Evolutionary conservation across 2,329 filamentous ascomycete species (phyloP), one percentile per base, ranked within the genome.

Genomic region (Aspergillus sojae): DNA sequence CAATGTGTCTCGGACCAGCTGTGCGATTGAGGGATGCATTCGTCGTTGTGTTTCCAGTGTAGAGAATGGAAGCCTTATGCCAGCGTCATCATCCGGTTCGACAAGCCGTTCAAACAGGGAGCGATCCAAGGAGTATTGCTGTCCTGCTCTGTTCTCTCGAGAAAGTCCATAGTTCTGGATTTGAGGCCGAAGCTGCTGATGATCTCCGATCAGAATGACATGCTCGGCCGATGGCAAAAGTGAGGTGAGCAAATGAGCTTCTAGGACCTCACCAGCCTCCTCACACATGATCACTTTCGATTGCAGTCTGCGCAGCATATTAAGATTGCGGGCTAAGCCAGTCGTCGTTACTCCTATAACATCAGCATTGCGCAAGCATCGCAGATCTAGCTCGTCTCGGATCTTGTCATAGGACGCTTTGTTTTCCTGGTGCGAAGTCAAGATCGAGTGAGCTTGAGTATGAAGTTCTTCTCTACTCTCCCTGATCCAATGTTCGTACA

Each of bases 11-110:
- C 86, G 79, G 10, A 92, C 78, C 0, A 92, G 81, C 1, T 75
- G 72, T 0, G 90, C 83, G 11, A 92, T 88, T 0, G 80, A 80
- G 0, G 89, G 89, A 58, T 85, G 82, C 88, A 92, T 92, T 12
- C 89, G 82, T 14, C 88, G 79, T 70, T 92, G 89, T 0, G 82
- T 83, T 12, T 87, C 78, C 3, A 91, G 77, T 4, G 75, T 78
- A 55, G 68, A 75, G 57, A 76, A 77, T 4, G 81, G 80, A 12
- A 82, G 59, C 32, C 58, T 63, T 11, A 66, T 54, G 3, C 65
- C 66, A 46, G 62, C 57, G 5, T 62, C 64, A 43, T 61, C 58
- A 32, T 65, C 63, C 7, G 70, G 68, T 9, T 73, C 67, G 6
- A 82, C 79, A 0, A 87, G 77, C 32, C 84, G 73, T 72, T 87